A percentile compares a stretch with the other conserved stretches of the same genome.
These are phyloP conservation scores for Komagataella populi DNA, from an alignment of 805 yeast genomes.

Conservation along the genomic window DNA sequence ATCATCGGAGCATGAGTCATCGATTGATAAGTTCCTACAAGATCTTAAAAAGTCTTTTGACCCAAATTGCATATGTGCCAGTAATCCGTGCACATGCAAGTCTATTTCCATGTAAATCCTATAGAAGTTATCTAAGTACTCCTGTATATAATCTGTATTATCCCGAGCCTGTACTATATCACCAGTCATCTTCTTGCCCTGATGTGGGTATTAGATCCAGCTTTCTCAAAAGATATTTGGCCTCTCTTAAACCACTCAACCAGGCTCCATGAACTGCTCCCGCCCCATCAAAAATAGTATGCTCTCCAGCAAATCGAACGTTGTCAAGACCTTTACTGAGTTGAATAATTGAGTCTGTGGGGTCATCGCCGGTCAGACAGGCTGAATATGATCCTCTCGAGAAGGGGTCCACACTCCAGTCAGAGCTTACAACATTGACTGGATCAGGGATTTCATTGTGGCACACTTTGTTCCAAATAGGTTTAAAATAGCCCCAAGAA, in stretches of 20 bases:
- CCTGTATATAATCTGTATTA: not conserved
- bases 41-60: not conserved
- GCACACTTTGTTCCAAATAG: conserved; percentile 22
- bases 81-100: not conserved
- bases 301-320: conserved; percentile 85
- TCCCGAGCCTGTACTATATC: too few relatives aligned
- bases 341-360: conserved; percentile 47
- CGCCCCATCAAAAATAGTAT: conserved; percentile 72
- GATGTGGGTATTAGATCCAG: not conserved
- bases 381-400: conserved; percentile 77
- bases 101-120: not conserved
- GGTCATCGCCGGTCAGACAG: conserved; percentile 54
- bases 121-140: not conserved
- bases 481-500: conserved; percentile 48
- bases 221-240: not conserved
- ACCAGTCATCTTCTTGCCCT: not conserved
- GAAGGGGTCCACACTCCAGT: conserved; percentile 75
- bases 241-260: conserved; percentile 46
- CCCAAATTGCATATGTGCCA: not conserved
- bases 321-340: conserved; percentile 43
- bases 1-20: not conserved
- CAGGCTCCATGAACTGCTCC: conserved; percentile 93
- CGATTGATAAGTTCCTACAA: not conserved
- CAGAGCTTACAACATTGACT: conserved; percentile 31
- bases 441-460: conserved; percentile 19